phyloP scores from a whole-genome alignment of 2,329 filamentous ascomycete genomes.

The Neofusicoccum laricinum region DNA sequence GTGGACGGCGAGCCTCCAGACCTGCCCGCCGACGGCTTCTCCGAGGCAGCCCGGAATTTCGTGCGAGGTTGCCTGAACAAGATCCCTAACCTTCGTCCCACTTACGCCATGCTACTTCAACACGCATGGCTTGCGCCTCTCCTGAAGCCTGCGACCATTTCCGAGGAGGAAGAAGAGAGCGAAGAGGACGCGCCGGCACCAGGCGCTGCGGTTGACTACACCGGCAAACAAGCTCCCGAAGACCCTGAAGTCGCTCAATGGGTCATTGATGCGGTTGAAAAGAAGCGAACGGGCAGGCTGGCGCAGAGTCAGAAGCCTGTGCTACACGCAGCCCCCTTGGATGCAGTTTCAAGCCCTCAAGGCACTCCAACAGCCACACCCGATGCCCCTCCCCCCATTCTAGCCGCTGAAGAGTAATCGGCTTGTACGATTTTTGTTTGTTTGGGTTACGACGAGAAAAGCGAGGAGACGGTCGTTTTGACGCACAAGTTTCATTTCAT shows the following conservation, averaged over 20 bases:
- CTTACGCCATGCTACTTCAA: conserved; percentile 82
- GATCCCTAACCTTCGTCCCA: conserved; percentile 86
- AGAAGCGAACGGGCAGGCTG: conserved; percentile 58
- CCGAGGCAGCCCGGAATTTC: conserved; percentile 77
- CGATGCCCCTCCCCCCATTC: background rate
- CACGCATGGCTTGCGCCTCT: conserved; percentile 83
- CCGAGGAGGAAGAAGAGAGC: conserved; percentile 64
- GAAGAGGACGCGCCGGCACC: conserved; percentile 14
- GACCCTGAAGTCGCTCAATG: conserved; percentile 84
- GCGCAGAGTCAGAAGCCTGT: conserved; percentile 67
- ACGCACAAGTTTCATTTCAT: background rate
- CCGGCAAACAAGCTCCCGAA: conserved; percentile 26
- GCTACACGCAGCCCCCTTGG: conserved; percentile 8
- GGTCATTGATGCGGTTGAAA: conserved; percentile 71
- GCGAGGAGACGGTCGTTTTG: background rate
- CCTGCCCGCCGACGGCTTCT: conserved; percentile 76
- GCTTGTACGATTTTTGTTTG: conserved; percentile 1
- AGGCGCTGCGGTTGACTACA: conserved; percentile 36
- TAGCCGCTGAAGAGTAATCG: background rate
- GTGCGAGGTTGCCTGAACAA: conserved; percentile 90
- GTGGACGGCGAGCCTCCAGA: conserved; percentile 94
- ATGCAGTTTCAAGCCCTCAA: conserved; percentile 9
- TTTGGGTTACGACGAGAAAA: conserved; percentile 1
- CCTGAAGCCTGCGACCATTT: conserved; percentile 71
- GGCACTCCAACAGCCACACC: background rate